phyloP scores from a whole-genome alignment of 352 stramenopile species.

The Phytophthora pistaciae region DNA sequence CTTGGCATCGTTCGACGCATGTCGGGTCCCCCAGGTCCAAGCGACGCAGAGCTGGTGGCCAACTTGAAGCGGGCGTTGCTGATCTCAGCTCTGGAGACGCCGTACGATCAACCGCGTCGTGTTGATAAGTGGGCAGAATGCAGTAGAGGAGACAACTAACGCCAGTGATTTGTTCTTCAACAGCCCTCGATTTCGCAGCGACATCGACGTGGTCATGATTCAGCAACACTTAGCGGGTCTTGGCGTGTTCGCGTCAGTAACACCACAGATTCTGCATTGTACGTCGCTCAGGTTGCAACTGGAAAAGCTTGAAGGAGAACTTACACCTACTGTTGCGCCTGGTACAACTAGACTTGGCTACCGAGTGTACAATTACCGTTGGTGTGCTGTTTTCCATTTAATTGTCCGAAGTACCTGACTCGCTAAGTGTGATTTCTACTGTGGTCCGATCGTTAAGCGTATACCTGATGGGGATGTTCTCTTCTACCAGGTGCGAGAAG shows the following conservation, averaged over 20 bases:
- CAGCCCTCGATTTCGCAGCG: conserved; percentile 62
- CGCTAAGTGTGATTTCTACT: background rate
- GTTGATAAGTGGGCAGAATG: background rate
- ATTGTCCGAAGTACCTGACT: background rate
- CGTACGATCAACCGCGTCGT: conserved; percentile 35
- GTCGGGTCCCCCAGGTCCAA: background rate
- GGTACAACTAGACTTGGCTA: conserved; percentile 54
- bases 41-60: conserved; percentile 20
- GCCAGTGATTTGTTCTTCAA: background rate
- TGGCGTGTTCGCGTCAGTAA: conserved; percentile 50
- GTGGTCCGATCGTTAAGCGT: conserved; percentile 28
- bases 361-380: conserved; percentile 62
- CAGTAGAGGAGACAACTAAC: background rate
- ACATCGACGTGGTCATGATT: conserved; percentile 67
- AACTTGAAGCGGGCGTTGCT: conserved; percentile 50
- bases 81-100: conserved; percentile 53
- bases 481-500: conserved; percentile 57
- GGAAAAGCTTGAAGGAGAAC: background rate
- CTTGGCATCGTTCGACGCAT: conserved; percentile 7
- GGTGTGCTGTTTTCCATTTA: background rate
- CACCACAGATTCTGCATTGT: conserved; percentile 66
- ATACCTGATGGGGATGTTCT: conserved; percentile 74
- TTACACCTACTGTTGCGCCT: background rate
- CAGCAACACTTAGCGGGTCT: conserved; percentile 55
- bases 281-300: conserved; percentile 5